Conservation (phyloP, 2,329 filamentous ascomycete species). For the Trichoderma sp. region DNA sequence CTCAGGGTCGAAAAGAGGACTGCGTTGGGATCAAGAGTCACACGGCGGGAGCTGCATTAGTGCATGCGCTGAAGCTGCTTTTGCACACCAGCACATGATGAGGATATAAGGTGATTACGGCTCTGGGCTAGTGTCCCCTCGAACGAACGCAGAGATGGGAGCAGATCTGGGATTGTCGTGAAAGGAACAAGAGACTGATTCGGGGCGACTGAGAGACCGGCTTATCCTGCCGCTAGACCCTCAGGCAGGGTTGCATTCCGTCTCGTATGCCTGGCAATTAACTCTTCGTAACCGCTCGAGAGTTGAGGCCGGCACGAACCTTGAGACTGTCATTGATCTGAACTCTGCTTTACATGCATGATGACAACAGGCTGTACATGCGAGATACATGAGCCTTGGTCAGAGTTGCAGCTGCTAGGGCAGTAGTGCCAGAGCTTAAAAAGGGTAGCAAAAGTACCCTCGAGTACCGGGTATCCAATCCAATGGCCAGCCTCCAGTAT, state of each 20-base stretch:
- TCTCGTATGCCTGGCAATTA: not conserved
- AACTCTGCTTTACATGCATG: not conserved
- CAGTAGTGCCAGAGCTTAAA: not conserved
- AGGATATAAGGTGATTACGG: not conserved
- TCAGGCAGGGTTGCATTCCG: not conserved
- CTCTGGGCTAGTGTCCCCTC: not conserved
- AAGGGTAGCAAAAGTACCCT: not conserved
- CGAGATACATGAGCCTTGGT: not conserved
- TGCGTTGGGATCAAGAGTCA: constrained; percentile 3
- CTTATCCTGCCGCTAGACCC: not conserved
- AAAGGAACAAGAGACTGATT: not conserved
- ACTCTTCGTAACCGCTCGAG: not conserved
- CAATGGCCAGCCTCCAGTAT: not conserved
- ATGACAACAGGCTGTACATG: not conserved
- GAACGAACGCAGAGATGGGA: not conserved
- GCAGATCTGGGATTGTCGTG: not conserved
- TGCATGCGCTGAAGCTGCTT: not conserved
- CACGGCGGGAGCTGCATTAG: constrained; percentile 17
- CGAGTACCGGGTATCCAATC: not conserved
- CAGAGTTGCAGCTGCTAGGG: not conserved
- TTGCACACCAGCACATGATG: constrained; percentile 11
- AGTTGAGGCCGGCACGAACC: not conserved
- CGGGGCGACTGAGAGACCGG: not conserved
- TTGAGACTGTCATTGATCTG: not conserved
- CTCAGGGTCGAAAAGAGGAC: not conserved